A percentile compares a stretch with the other conserved stretches of the same genome.
phyloP scores from a whole-genome alignment of 495 filamentous ascomycete species.

The Elasticomyces elasticus region DNA sequence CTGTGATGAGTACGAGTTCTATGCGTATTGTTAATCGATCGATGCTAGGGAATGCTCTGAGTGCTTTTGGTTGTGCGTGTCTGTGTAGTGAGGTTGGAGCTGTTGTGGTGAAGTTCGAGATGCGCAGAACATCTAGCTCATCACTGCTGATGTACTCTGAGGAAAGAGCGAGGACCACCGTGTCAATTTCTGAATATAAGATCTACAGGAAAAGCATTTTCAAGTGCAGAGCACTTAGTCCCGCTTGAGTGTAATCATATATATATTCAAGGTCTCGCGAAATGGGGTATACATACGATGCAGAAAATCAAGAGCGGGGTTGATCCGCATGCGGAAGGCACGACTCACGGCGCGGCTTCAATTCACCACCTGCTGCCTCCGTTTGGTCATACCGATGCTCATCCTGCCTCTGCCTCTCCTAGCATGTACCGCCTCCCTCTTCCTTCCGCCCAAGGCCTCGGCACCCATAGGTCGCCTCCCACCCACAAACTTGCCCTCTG shows the following conservation, averaged over 20 bases:
- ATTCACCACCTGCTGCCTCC: not conserved
- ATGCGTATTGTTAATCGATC: not conserved
- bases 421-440: constrained; percentile 14
- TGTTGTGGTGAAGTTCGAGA: not conserved
- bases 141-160: not conserved
- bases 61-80: not conserved
- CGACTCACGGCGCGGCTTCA: not conserved
- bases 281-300: too few relatives aligned
- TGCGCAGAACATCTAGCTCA: not conserved
- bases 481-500: constrained; percentile 67
- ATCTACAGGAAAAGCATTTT: too few relatives aligned
- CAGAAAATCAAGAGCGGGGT: not conserved
- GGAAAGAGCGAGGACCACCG: too few relatives aligned
- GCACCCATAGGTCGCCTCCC: constrained; percentile 62
- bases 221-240: too few relatives aligned
- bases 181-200: too few relatives aligned
- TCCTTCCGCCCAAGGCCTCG: constrained; percentile 42
- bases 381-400: constrained; percentile 27
- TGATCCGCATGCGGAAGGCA: not conserved
- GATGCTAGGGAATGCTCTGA: not conserved
- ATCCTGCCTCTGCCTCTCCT: constrained; percentile 43
- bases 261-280: too few relatives aligned
- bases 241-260: too few relatives aligned
- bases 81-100: not conserved
- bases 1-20: too few relatives aligned